A percentile compares a stretch with the other conserved stretches of the same genome.
Conservation (phyloP, 2,329 filamentous ascomycete genomes). For the Westerdykella sp. region DNA sequence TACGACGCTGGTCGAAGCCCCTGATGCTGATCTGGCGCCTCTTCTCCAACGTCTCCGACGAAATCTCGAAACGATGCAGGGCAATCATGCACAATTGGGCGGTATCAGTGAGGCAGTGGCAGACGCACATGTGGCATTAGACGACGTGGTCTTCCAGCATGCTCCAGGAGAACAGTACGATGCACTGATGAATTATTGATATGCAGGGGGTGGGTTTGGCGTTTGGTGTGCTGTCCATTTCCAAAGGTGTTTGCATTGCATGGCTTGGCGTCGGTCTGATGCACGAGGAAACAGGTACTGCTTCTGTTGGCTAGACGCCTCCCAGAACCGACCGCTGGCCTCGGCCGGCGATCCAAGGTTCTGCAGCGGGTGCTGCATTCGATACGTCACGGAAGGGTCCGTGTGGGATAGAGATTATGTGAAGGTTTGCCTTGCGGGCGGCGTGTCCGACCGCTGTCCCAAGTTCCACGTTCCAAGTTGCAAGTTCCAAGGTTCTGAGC, state of each 20-base stretch:
- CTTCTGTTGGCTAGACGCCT: no score
- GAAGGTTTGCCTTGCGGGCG: neutral
- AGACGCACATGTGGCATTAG: constrained; percentile 27
- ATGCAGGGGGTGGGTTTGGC: constrained; percentile 18
- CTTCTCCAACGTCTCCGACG: constrained; percentile 34
- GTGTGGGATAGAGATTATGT: neutral
- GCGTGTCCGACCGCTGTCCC: neutral
- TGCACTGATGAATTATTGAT: constrained; percentile 24
- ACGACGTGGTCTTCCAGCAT: constrained; percentile 32
- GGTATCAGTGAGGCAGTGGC: constrained; percentile 29
- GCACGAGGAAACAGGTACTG: constrained; percentile 12
- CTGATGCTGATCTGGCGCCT: constrained; percentile 27
- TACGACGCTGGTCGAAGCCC: constrained; percentile 19
- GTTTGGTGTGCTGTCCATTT: constrained; percentile 14
- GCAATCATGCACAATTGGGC: constrained; percentile 33
- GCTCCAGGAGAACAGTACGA: constrained; percentile 27
- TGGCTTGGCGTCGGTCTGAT: constrained; percentile 13
- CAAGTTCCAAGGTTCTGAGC: no score
- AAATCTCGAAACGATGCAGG: constrained; percentile 36
- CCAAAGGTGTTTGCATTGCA: constrained; percentile 15
- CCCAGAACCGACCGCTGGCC: neutral
- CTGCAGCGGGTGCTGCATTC: constrained; percentile 4
- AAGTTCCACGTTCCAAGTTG: no score
- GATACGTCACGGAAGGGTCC: constrained; percentile 1
- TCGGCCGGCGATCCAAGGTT: constrained; percentile 13